phyloP scores from a whole-genome alignment of 164 flowering plant species.

The Umbilicus rupestris region DNA sequence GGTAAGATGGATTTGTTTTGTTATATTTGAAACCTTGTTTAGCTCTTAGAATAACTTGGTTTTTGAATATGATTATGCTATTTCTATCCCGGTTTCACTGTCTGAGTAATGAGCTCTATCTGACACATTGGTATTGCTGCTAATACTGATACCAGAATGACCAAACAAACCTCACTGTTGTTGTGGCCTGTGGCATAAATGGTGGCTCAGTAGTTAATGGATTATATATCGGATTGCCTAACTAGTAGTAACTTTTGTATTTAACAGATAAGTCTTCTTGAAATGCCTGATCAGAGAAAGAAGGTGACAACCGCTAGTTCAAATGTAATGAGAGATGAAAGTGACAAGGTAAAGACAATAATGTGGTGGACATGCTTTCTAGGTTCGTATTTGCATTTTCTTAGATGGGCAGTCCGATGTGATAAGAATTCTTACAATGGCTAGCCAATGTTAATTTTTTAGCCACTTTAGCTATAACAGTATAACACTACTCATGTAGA shows the following conservation, averaged over 20 bases:
- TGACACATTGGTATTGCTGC: no score
- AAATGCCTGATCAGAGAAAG: conserved; percentile 62
- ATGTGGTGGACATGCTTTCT: neutral
- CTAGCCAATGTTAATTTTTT: neutral
- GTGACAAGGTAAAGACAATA: conserved; percentile 57
- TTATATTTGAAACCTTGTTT: neutral
- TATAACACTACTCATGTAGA: neutral
- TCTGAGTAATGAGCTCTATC: no score
- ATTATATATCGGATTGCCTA: neutral
- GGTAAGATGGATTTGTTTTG: conserved; percentile 31
- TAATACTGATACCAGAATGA: no score
- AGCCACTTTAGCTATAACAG: neutral
- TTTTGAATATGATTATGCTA: no score
- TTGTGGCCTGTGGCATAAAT: neutral
- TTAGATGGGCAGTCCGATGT: neutral
- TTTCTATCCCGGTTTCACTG: no score
- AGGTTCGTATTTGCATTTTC: neutral
- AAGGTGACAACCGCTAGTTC: conserved; percentile 48
- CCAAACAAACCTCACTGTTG: no score
- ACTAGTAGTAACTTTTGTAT: neutral
- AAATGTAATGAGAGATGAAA: conserved; percentile 82
- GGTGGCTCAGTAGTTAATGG: neutral
- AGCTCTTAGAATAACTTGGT: neutral
- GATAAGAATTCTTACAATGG: neutral
- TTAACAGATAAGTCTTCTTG: conserved; percentile 77